A percentile compares a stretch with the other conserved stretches of the same genome.
These are phyloP conservation scores for Xylariaceae sp. DNA, from an alignment of 2,329 filamentous ascomycete genomes.

Conservation along the genomic window DNA sequence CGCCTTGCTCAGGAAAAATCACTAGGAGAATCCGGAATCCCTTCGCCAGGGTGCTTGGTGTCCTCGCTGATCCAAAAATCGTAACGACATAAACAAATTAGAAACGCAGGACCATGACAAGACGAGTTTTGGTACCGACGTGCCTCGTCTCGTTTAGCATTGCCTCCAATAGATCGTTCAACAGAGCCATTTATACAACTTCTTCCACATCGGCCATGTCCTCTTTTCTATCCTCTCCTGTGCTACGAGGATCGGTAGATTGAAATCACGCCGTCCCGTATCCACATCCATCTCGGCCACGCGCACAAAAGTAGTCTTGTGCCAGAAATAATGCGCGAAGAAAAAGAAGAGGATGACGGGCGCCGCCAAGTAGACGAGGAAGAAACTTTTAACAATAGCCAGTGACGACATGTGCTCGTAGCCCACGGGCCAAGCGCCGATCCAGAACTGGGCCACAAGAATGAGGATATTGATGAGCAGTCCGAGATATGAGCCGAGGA, in stretches of 20 bases:
- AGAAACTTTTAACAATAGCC: conserved; percentile 62
- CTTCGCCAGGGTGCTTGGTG: no score
- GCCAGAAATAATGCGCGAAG: conserved; percentile 70
- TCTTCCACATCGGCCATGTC: conserved; percentile 74
- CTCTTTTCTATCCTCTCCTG: conserved; percentile 74
- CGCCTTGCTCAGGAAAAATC: no score
- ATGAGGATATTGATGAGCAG: conserved; percentile 72
- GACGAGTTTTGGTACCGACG: no score
- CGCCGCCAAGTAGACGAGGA: conserved; percentile 66
- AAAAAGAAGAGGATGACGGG: conserved; percentile 68
- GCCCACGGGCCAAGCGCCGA: conserved; percentile 71
- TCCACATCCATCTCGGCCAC: conserved; percentile 77
- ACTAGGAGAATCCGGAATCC: no score
- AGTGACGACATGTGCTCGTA: conserved; percentile 42
- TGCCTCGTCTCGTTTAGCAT: no score
- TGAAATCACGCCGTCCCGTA: conserved; percentile 81
- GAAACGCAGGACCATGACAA: no score
- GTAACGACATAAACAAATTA: no score
- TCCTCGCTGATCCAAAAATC: no score
- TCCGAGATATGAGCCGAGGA: conserved; percentile 76
- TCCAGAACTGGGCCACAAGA: conserved; percentile 83
- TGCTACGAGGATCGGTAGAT: conserved; percentile 71
- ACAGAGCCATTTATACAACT: conserved; percentile 68
- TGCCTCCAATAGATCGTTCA: conserved; percentile 33
- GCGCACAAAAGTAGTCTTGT: conserved; percentile 63